Evolutionary conservation across 1,139 yeast species (phyloP), one percentile per base, ranked within the genome.

Genomic region (Protomyces lactucae-debilis): DNA sequence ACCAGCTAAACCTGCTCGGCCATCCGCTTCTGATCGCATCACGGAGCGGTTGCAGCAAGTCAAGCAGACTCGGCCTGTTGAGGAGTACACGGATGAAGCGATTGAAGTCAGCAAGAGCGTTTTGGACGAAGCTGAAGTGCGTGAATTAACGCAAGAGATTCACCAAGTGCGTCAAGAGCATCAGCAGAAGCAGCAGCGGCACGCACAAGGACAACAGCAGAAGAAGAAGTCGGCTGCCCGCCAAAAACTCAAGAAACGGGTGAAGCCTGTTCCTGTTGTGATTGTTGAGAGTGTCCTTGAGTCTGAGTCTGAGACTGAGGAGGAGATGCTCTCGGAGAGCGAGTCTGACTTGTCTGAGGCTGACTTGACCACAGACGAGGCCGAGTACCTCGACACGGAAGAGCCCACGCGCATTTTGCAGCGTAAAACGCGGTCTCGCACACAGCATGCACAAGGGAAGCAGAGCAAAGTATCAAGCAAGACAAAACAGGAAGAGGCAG

Each of bases 61-160:
- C 18, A 37, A 37, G 43, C 43, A 37, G 16, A n/a, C 43, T 14
- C 43, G 43, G 14, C 43, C 4, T 12, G 14, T n/a, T 3, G 37
- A 25, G 23, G 52, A 39, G 14, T 52, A 40, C 21, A 52, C 63
- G n/a, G 57, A 59, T 36, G 63, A 52, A 35, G 63, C 57, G 10
- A 52, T 52, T 45, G 63, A 59, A 39, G 56, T 59, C 12, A 52
- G 57, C 43, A 59, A 35, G 36, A 52, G 57, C 28, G 52, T 59
- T 23, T 51, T 59, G 40, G 54, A 59, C 28, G 57, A 59, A 16
- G 54, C 51, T 32, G 63, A 59, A 18, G 46, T 59, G 14, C 57
- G 54, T 14, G 63, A 52, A 35, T 25, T 59, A 37, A 40, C 63
- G 12, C 39, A 16, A 6, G 63, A 59, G 32, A 48, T 59, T 6